Conservation (phyloP, 129 eudicot genomes). For the Tagetes patula region DNA sequence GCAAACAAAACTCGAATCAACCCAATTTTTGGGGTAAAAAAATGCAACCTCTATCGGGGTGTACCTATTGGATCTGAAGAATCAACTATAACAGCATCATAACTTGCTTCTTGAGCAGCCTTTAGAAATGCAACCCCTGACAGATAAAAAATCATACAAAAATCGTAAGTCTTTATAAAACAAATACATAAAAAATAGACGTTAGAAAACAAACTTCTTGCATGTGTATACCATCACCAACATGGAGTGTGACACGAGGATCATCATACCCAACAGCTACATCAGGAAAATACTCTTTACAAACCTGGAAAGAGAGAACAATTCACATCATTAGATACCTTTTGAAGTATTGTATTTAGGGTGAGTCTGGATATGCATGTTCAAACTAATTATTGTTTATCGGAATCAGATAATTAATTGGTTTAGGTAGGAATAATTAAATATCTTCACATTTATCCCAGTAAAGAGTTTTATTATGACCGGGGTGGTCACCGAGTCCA, state of each 20-base stretch:
- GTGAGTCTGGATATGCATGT: neutral
- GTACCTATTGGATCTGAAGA: conserved; percentile 98
- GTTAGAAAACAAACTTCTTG: neutral
- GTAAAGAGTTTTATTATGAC: neutral
- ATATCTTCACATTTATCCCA: neutral
- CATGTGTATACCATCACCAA: conserved; percentile 77
- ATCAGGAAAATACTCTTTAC: conserved; percentile 83
- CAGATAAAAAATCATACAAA: conserved; percentile 15
- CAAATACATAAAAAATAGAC: neutral
- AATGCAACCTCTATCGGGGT: neutral
- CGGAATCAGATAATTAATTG: neutral
- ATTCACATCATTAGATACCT: conserved; percentile 17
- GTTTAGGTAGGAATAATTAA: neutral
- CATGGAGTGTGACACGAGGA: conserved; percentile 80
- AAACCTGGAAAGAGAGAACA: conserved; percentile 49
- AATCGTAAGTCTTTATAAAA: conserved; percentile 2
- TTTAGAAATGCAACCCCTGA: conserved; percentile 91
- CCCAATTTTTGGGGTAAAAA: neutral
- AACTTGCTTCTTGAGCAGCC: conserved; percentile 78
- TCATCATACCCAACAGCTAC: conserved; percentile 89
- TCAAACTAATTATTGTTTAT: neutral
- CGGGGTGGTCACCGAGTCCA: neutral
- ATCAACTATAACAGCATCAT: conserved; percentile 97
- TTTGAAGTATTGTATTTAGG: neutral
- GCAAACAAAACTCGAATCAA: neutral